A percentile compares a stretch with the other conserved stretches of the same genome.
Conservation (phyloP, 164 flowering plant species). For the Berberis thunbergii region DNA sequence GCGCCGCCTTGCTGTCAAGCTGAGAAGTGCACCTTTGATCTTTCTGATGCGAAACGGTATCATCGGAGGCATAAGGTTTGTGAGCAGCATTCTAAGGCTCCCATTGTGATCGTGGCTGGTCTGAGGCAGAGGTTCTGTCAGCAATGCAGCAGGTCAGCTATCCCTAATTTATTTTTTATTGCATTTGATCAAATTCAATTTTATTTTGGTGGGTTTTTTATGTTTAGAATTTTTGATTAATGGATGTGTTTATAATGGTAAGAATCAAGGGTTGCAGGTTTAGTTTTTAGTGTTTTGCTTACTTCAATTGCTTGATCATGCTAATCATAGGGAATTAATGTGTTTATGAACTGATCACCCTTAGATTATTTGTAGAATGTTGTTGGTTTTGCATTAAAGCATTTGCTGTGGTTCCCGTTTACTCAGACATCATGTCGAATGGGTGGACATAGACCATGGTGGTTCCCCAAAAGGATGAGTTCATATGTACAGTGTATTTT, state of each 20-base stretch:
- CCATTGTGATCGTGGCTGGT: slow-evolving; percentile 70
- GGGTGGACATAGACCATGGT: no score
- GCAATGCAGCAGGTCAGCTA: slow-evolving; percentile 85
- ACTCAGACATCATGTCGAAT: no score
- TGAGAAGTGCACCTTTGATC: slow-evolving; percentile 78
- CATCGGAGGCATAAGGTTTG: slow-evolving; percentile 95
- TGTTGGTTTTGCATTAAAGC: no score
- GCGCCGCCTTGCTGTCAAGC: slow-evolving; percentile 73
- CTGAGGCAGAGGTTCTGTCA: slow-evolving; percentile 94
- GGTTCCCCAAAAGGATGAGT: no score
- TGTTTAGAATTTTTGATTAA: neutral
- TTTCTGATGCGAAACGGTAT: slow-evolving; percentile 79
- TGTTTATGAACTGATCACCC: no score
- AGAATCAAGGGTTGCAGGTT: neutral
- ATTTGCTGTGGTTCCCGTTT: no score
- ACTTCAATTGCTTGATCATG: no score
- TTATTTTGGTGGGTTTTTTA: neutral
- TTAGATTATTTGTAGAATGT: no score
- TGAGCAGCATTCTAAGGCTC: slow-evolving; percentile 89
- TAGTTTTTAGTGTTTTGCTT: no score
- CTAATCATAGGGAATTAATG: no score
- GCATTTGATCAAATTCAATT: neutral
- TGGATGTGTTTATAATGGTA: neutral
- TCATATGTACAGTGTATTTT: no score
- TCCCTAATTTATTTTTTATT: slow-evolving; percentile 2